phyloP scores from a whole-genome alignment of 176 grass and related monocot genomes.

The Aegilops bicornis region DNA sequence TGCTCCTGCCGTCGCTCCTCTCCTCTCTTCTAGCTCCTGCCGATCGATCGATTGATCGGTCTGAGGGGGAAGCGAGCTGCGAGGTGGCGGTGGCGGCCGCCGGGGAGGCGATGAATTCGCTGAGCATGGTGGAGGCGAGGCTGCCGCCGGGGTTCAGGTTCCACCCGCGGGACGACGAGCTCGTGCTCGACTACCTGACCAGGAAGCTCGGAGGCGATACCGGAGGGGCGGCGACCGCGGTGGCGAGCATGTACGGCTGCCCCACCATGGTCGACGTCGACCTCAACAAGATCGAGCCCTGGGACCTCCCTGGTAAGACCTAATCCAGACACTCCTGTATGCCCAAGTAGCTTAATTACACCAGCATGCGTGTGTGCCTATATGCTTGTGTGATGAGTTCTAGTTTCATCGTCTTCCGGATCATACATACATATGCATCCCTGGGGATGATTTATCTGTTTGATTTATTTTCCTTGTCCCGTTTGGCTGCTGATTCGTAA shows the following conservation, averaged over 20 bases:
- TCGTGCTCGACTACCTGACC: constrained; percentile 85
- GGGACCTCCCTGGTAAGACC: constrained; percentile 88
- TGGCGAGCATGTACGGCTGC: constrained; percentile 43
- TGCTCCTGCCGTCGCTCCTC: no score
- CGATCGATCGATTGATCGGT: no score
- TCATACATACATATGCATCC: background rate
- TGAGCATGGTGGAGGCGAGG: constrained; percentile 86
- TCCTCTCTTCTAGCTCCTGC: no score
- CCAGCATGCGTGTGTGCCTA: no score
- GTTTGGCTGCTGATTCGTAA: background rate
- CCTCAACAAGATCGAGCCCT: constrained; percentile 87
- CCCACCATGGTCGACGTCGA: constrained; percentile 81
- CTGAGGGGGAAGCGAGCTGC: no score
- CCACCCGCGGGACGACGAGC: constrained; percentile 89
- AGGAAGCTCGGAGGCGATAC: constrained; percentile 41
- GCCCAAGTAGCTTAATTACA: background rate
- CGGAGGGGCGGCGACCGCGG: background rate
- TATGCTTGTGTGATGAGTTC: background rate
- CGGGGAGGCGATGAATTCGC: constrained; percentile 44
- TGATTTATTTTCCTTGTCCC: background rate
- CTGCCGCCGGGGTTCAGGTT: constrained; percentile 88
- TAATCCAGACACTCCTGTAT: background rate
- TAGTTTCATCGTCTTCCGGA: background rate
- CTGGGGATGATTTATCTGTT: background rate
- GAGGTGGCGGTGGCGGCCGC: background rate